phyloP scores from a whole-genome alignment of 2,329 filamentous ascomycete species.

The Phyllosticta paracitricarpa region DNA sequence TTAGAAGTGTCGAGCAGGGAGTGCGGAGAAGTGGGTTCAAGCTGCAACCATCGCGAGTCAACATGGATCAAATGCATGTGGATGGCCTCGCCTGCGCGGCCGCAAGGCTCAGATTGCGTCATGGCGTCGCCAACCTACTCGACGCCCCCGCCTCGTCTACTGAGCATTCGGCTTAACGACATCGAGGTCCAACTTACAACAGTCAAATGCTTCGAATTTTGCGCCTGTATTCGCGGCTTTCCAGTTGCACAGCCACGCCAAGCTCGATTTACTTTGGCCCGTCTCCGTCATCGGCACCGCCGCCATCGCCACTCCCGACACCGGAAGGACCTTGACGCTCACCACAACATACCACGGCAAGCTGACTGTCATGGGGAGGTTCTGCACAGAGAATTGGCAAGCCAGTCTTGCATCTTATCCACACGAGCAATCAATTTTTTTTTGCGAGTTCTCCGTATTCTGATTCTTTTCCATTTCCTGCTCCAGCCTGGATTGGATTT shows the following conservation, averaged over 20 bases:
- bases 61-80: no score
- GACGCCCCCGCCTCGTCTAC: neutral
- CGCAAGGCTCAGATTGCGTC: neutral
- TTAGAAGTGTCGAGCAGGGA: neutral
- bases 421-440: no score
- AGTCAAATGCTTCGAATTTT: neutral
- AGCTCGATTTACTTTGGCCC: neutral
- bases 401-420: no score
- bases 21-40: slow-evolving; percentile 5
- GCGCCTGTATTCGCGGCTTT: neutral
- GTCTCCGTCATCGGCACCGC: neutral
- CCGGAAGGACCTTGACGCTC: neutral
- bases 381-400: no score
- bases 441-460: no score
- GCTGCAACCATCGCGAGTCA: neutral
- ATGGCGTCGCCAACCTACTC: neutral
- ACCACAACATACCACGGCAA: no score
- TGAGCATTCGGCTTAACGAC: neutral
- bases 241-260: neutral
- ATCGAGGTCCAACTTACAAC: no score
- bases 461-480: no score
- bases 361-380: no score
- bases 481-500: no score
- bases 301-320: neutral
- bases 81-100: neutral